Base-by-base conservation (phyloP, 345 rosid species). In the Hibiscus mutabilis region DNA sequence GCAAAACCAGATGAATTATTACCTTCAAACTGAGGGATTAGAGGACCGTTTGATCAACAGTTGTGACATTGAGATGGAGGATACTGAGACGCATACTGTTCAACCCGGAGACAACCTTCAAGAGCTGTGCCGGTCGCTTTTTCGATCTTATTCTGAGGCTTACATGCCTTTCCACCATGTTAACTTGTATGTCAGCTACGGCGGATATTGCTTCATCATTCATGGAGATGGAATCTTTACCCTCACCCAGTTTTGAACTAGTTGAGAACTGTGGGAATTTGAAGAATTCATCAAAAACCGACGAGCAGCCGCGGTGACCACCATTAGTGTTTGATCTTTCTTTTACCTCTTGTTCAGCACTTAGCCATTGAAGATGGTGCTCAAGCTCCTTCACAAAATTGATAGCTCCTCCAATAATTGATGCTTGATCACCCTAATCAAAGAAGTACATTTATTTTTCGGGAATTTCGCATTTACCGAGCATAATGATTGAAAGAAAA, bases 131-230 rank as follows among this genome's bases (percentile, higher is more conserved):
- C 6, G 96, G 89, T 78, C 84, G 77, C 76, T 73, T 82, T 72
- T 79, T 86, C 33, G 91, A 79, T 78, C 96, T 85, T 75, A 94
- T 90, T 69, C 85, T 90, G 31, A 94, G 78, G 75, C 78, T 90
- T 27, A 95, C 96, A 72, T 94, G 95, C 69, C 86, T 84, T 73
- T 91, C 98, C 25, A 89, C 91, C 80, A 91, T 85, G 62, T 82
- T 87, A 76, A 90, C 97, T 84, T 94, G 91, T 47, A 94, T 79
- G 73, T 86, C 96, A 18, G 86, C 89, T 13, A 83, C 62, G 37
- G 78, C 57, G 13, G 77, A 72, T 57, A 69, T 27, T 52, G 79
- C 18, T 9, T 83, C 3, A 52, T 52, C 82, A n/a, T 65, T 73
- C 69, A 51, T 59, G 5, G 66, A 64, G 22, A 16, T 76, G 29